These are phyloP conservation scores for Candida nitratophila DNA, from an alignment of 805 yeast genomes.

Conservation along the genomic window DNA sequence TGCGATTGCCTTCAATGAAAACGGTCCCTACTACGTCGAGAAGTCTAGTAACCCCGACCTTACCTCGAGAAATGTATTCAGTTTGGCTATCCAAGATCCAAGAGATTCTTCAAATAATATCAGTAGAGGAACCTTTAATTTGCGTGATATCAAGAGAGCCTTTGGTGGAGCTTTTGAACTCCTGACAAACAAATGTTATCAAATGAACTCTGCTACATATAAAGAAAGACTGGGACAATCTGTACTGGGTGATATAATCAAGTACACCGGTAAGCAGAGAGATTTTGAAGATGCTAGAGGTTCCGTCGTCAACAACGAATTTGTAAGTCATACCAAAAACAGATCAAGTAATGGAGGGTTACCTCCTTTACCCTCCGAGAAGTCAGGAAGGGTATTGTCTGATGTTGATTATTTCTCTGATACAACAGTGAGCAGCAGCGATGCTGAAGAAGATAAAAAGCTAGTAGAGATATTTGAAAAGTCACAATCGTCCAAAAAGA, in stretches of 20 bases:
- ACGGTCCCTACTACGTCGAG: conserved; percentile 51
- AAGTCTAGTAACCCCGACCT: conserved; percentile 35
- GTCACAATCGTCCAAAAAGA: conserved; percentile 11
- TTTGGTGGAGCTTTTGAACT: conserved; percentile 85
- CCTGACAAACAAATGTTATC: conserved; percentile 68
- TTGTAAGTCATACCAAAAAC: conserved; percentile 19
- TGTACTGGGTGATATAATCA: conserved; percentile 73
- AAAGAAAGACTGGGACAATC: conserved; percentile 63
- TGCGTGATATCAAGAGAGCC: conserved; percentile 73
- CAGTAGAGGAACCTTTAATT: conserved; percentile 76
- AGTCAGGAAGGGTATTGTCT: conserved; percentile 28
- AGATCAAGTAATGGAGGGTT: conserved; percentile 9
- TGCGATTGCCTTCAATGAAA: conserved; percentile 55
- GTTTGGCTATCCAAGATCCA: conserved; percentile 83
- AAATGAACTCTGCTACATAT: conserved; percentile 57
- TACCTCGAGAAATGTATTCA: conserved; percentile 48
- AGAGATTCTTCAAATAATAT: conserved; percentile 78
- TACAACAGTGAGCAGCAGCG: conserved; percentile 24
- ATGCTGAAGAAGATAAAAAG: conserved; percentile 16
- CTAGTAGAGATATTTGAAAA: conserved; percentile 9
- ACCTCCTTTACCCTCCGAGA: conserved; percentile 29
- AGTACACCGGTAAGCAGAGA: conserved; percentile 64
- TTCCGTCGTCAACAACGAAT: conserved; percentile 56
- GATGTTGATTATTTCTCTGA: conserved; percentile 38
- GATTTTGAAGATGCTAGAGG: conserved; percentile 72